Evolutionary conservation across 192 early-diverging fungal species (phyloP), one percentile per base, ranked within the genome.

Genomic region (Entrophospora sp.): DNA sequence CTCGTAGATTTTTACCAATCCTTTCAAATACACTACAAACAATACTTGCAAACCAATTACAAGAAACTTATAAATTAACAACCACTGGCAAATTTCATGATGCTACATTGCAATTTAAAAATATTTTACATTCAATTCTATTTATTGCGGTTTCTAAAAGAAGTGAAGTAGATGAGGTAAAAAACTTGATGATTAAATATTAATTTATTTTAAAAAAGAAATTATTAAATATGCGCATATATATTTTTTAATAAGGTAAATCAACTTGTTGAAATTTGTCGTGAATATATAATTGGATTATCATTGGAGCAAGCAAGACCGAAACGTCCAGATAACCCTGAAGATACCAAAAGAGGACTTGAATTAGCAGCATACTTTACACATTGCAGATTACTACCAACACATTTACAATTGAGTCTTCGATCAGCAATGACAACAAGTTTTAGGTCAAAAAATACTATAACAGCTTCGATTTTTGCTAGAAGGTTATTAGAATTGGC

Each of bases 341-440:
- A 79, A 51, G 57, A 69, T 34, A 68, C 77, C n/a, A 93, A 91
- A 63, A 81, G 91, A 31, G 79, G 78, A 22, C 71, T 97, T 9
- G 97, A 97, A 70, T 80, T 99, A 32, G 92, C 94, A 0, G 93
- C 92, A 0, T 99, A 96, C 77, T 97, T 96, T 71, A 94, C 97
- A 2, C 90, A 96, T 69, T 91, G 91, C 73, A 80, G 91, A 66
- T 77, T 99, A 52, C 92, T 96, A 57, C 84, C 87, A 0, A 75
- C 85, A 14, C 97, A 99, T 73, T 79, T 91, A 75, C 93, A 93
- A 70, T 81, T 95, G 32, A 85, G 85, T 44, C 74, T 99, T 67
- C 85, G 86, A n/a, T 83, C 85, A 51, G 97, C 95, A 30, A 94
- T 93, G 86, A 84, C 81, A 43, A 80, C 85, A 49, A 84, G 87